Percentiles rank a stretch among this genome's conserved stretches.
These are phyloP conservation scores for Choiromyces venosus DNA, from an alignment of 495 filamentous ascomycete genomes.

Conservation along the genomic window DNA sequence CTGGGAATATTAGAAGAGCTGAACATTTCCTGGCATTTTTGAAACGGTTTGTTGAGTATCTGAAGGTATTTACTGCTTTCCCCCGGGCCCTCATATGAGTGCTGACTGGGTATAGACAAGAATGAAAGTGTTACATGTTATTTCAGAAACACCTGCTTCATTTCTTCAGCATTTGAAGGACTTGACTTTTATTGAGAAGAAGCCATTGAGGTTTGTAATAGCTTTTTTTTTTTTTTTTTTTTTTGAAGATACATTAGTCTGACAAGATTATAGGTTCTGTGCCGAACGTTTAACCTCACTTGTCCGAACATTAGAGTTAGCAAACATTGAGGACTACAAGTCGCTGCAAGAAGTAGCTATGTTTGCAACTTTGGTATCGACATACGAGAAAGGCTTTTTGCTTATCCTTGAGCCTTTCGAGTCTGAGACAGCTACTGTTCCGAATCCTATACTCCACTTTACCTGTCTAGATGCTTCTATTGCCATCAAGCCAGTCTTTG, in stretches of 20 bases:
- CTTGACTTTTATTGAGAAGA: constrained; percentile 94
- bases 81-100: background rate
- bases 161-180: constrained; percentile 93
- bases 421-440: constrained; percentile 88
- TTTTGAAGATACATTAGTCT: background rate
- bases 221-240: too few species aligned
- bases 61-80: constrained; percentile 54
- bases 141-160: constrained; percentile 90
- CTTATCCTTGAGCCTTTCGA: constrained; percentile 96
- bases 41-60: constrained; percentile 93
- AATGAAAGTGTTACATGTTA: constrained; percentile 96
- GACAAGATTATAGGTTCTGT: constrained; percentile 58
- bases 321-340: constrained; percentile 96
- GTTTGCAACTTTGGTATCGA: constrained; percentile 95
- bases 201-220: constrained; percentile 59
- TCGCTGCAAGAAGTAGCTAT: constrained; percentile 96
- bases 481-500: constrained; percentile 95
- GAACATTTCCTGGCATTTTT: constrained; percentile 96
- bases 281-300: constrained; percentile 92
- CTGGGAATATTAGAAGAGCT: constrained; percentile 90
- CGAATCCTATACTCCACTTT: constrained; percentile 92
- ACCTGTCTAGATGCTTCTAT: constrained; percentile 97
- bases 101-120: constrained; percentile 56
- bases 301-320: constrained; percentile 89
- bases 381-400: constrained; percentile 95